Evolutionary conservation across 2,329 filamentous ascomycete genomes (phyloP).

Genomic region (Aspergillus fischeri): DNA sequence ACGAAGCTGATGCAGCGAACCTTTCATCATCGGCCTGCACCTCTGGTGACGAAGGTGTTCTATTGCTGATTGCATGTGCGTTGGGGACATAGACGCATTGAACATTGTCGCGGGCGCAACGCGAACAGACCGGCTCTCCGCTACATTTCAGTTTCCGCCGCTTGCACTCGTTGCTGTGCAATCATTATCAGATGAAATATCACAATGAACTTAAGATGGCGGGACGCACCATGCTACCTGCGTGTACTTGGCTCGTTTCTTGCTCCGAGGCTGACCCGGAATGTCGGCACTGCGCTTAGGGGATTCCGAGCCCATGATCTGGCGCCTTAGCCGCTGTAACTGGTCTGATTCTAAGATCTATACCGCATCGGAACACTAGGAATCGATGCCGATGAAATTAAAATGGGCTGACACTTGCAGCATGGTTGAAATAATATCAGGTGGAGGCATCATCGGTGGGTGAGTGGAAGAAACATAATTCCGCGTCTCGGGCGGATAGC

Average conservation of each 20-base stretch:
- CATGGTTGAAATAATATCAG: background rate
- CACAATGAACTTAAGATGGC: background rate
- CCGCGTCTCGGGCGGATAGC: constrained; percentile 2
- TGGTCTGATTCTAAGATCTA: background rate
- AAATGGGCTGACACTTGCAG: background rate
- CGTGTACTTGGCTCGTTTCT: constrained; percentile 34
- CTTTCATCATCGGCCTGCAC: constrained; percentile 16
- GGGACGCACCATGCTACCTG: constrained; percentile 31
- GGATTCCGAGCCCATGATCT: constrained; percentile 8
- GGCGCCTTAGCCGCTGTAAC: background rate
- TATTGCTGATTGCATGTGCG: constrained; percentile 37
- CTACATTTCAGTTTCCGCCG: constrained; percentile 74
- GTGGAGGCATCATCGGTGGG: background rate
- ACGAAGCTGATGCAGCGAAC: constrained; percentile 6
- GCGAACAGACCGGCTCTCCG: constrained; percentile 63
- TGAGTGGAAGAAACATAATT: background rate
- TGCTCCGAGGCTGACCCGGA: constrained; percentile 19
- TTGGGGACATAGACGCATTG: constrained; percentile 64
- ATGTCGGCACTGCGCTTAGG: constrained; percentile 4
- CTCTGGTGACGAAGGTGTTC: constrained; percentile 1
- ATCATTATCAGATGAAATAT: background rate
- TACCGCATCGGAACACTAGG: background rate
- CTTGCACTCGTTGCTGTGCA: constrained; percentile 64
- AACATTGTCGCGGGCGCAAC: constrained; percentile 59
- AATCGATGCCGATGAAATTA: background rate